Base-by-base conservation (phyloP, 2,329 filamentous ascomycete species). In the Phaeophleospora eucalypticola region DNA sequence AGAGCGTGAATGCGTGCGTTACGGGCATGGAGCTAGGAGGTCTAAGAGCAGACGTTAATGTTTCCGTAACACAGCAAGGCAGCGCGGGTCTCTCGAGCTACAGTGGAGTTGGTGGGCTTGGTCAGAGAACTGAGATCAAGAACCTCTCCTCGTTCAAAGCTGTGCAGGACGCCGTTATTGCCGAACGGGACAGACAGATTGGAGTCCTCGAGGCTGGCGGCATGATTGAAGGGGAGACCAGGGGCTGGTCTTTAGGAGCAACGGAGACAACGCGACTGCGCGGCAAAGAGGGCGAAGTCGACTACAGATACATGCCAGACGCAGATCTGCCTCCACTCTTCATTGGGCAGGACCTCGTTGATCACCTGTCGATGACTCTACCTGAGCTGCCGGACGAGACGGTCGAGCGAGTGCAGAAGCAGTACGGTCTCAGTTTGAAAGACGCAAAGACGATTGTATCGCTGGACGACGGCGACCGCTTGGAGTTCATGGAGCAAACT, bases 271-370 rank as follows among this genome's bases (percentile, higher is more conserved):
- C 81, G 48, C 79, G 85, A 34, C 72, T 98, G 36, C 80, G 93
- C 60, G 89, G 89, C 19, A 98, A 98, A 67, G 93, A 97, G 67
- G 93, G 93, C 39, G 91, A 95, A 63, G 89, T 97, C 4, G 93
- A 98, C 67, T 98, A 98, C 68, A 79, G 93, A 35, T 98, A 98
- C 65, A 97, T 98, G 91, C 91, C 93, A 0, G 93, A 98, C 65
- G 88, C 93, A 4, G 93, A 98, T 64, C 76, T 98, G 12, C 78
- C 81, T 0, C 89, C 93, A 1, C 74, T 98, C 1, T 65, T 89
- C 2, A 85, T 98, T 50, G 83, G 82, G 6, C 63, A 71, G 49
- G 82, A 87, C 47, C 74, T 97, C 0, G 72, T 96, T 3, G 62
- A 74, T 4, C 74, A 83, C 53, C 73, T 97, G 12, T 70, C 68